phyloP scores from a whole-genome alignment of 2,329 filamentous ascomycete genomes.

The Neopestalotiopsis clavispora region DNA sequence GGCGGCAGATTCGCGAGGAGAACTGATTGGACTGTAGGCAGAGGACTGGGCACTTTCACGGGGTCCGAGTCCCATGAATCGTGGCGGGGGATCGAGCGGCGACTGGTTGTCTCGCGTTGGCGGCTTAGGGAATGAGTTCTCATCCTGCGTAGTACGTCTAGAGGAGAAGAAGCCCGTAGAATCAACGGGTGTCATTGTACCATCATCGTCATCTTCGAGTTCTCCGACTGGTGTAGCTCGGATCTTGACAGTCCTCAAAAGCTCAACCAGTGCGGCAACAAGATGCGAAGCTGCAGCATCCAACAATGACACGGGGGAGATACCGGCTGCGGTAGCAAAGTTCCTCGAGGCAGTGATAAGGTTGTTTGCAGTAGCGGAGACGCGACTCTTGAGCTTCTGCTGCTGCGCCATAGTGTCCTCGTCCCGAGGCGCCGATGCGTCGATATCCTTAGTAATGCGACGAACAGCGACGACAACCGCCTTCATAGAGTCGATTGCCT shows the following conservation, averaged over 20 bases:
- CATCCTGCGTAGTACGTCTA: slow-evolving; percentile 48
- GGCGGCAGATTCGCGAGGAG: slow-evolving; percentile 64
- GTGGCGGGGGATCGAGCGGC: slow-evolving; percentile 54
- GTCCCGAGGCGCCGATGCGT: slow-evolving; percentile 58
- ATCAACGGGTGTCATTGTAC: slow-evolving; percentile 67
- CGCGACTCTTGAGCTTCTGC: slow-evolving; percentile 75
- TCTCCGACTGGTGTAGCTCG: slow-evolving; percentile 75
- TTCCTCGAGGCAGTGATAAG: slow-evolving; percentile 95
- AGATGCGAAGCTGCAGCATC: slow-evolving; percentile 94
- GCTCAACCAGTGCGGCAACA: slow-evolving; percentile 82
- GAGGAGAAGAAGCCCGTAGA: slow-evolving; percentile 70
- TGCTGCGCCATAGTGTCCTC: slow-evolving; percentile 62
- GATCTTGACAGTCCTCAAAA: slow-evolving; percentile 85
- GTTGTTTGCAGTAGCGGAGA: slow-evolving; percentile 94
- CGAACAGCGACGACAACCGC: slow-evolving; percentile 81
- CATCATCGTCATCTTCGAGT: slow-evolving; percentile 78
- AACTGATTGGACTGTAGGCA: slow-evolving; percentile 75
- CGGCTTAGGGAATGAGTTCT: slow-evolving; percentile 38
- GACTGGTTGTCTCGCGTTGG: slow-evolving; percentile 39
- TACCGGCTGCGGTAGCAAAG: slow-evolving; percentile 79
- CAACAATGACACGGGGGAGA: slow-evolving; percentile 90
- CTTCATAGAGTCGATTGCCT: slow-evolving; percentile 86
- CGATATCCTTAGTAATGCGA: slow-evolving; percentile 82
- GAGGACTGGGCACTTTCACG: slow-evolving; percentile 72
- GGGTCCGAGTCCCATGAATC: slow-evolving; percentile 63